Evolutionary conservation across 306 rosid genomes (phyloP), one percentile per base, ranked within the genome.

Genomic region (Pterocarpus santalinus): DNA sequence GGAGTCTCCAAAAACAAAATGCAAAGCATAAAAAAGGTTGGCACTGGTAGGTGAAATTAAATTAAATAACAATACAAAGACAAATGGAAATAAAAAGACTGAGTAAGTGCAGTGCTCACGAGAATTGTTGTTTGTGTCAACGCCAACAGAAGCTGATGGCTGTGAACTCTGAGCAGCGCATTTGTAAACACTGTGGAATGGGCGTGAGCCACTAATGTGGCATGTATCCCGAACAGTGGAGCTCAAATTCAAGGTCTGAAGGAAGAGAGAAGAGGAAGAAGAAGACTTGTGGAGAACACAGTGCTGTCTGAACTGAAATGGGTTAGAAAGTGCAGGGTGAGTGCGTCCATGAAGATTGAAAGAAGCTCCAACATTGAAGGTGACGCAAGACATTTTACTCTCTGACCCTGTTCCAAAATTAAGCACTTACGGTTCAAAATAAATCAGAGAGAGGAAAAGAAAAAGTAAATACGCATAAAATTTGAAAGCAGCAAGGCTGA

Each of bases 301-400:
- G 35, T 71, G 60, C 8, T 68, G 58, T 47, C 70, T 63, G 79
- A 57, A 62, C 12, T 30, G 14, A 69, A 71, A 35, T 1, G 86
- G 71, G 15, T 83, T 87, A 30, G 73, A 81, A 76, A 65, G 30
- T 55, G 69, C 65, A 78, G 10, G 15, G 10, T 69, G 56, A 75
- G 61, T 55, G 47, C 15, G 10, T 51, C 60, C 69, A 62, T 61
- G 71, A 80, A 68, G 88, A 46, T 80, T 85, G 15, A 68, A 78
- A 79, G 68, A 83, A 72, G 85, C 67, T 67, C 75, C 85, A 47
- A 86, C 75, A 58, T 82, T 78, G 80, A 87, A 81, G 17, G 84
- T 71, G 30, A 84, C 32, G 39, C 90, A 83, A 79, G 88, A 81
- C 90, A 91, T 91, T 77, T 15, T 71, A 17, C 43, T 51, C 16